Evolutionary conservation across 768 basidiomycete genomes (phyloP), one percentile per base, ranked within the genome.

Genomic region (Daedaleopsis nitida): DNA sequence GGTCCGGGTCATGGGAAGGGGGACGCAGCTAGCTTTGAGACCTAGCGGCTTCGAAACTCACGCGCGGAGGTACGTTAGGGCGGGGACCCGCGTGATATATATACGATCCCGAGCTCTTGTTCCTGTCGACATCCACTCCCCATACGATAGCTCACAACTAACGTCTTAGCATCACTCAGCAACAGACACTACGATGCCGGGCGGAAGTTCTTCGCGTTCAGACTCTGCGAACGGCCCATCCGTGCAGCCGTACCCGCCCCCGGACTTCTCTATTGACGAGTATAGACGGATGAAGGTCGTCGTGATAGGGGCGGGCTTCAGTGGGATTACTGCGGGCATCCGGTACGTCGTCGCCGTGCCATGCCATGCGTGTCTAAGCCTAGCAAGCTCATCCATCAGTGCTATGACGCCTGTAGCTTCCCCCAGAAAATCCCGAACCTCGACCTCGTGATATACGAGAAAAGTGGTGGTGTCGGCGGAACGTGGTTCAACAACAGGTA

Each of bases 281-380:
- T 68, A 77, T 32, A 77, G 83, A 32, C 82, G 78, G 17, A 81
- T 86, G 55, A 83, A 78, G 65, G 82, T 86, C 21, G 78, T 82
- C 8, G 73, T 78, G 17, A 82, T 87, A 42, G 86, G 86, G 34
- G 83, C 85, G 9, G 85, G 86, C 1, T 86, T 79, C 69, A 81
- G 81, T 47, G 86, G 86, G 3, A 83, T 87, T 62, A 76, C 80
- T 12, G 83, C 85, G 27, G 86, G 80, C 1, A 85, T 87, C 54
- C 75, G 84, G 80, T 81, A 67, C 24, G 74, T 59, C 27, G 27
- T 32, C 27, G 7, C 16, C 38, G 13, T 24, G 19, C 38, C n/a
- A n/a, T n/a, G n/a, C n/a, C n/a, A n/a, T n/a, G n/a, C n/a, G n/a
- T n/a, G n/a, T n/a, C n/a, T n/a, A n/a, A n/a, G n/a, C n/a, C n/a